phyloP scores from a whole-genome alignment of 129 eudicot species.

The Chrysanthemum makinoi region DNA sequence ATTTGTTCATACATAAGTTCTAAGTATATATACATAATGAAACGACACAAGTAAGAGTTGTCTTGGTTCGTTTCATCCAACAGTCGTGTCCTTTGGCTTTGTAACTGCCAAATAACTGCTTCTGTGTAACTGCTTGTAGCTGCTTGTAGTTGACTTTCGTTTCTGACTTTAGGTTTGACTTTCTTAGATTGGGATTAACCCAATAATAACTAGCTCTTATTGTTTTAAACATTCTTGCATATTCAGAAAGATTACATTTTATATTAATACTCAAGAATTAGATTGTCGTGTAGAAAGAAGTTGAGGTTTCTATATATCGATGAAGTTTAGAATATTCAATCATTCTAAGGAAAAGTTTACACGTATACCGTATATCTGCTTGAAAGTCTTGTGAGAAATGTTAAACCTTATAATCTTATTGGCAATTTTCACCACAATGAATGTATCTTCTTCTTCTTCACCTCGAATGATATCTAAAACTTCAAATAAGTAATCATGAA shows the following conservation, averaged over 20 bases:
- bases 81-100: no score
- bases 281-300: conserved; percentile 1
- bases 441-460: conserved; percentile 32
- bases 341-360: not conserved
- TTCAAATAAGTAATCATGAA: not conserved
- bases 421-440: conserved; percentile 28
- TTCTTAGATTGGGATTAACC: no score
- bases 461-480: conserved; percentile 24
- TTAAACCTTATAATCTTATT: conserved; percentile 24
- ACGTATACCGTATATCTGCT: not conserved
- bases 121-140: no score
- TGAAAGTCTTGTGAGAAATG: conserved; percentile 26
- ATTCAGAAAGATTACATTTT: not conserved
- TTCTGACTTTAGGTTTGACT: no score
- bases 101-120: no score
- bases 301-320: conserved; percentile 13
- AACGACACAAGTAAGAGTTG: no score
- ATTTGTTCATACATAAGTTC: no score
- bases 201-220: no score
- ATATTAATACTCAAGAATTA: not conserved
- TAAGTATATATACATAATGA: no score
- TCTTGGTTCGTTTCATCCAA: no score
- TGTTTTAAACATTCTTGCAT: no score
- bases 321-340: conserved; percentile 2
- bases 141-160: no score